Evolutionary conservation across 345 rosid species (phyloP).

Genomic region (Erysimum cheiranthoides): DNA sequence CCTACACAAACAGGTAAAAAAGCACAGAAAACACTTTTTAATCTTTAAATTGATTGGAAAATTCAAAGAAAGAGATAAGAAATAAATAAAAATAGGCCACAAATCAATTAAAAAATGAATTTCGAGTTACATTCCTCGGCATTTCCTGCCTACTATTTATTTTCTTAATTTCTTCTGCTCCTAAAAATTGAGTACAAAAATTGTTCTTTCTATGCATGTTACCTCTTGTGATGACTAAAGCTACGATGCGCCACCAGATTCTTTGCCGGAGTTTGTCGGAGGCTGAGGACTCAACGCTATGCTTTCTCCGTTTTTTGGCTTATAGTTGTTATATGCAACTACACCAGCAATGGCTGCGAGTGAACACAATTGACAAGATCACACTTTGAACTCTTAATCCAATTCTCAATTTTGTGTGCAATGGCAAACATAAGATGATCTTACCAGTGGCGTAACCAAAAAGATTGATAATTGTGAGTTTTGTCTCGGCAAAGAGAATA

Average conservation of each 20-base stretch:
- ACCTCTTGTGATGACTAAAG: background rate
- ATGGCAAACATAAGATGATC: background rate
- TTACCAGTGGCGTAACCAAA: conserved; percentile 3
- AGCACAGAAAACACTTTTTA: too few species aligned
- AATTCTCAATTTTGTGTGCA: background rate
- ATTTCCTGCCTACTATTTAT: background rate
- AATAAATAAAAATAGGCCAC: background rate
- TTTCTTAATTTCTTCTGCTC: background rate
- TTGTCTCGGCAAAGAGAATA: background rate
- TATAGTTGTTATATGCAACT: background rate
- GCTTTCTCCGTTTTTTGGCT: background rate
- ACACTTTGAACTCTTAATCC: background rate
- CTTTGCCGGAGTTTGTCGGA: background rate
- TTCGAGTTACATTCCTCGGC: background rate
- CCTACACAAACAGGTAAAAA: too few species aligned
- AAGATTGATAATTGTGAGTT: background rate
- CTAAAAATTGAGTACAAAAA: background rate
- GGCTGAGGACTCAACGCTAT: background rate
- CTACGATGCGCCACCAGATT: background rate
- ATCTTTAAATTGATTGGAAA: too few species aligned
- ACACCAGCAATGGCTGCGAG: background rate
- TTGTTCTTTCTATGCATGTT: background rate
- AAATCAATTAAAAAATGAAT: background rate
- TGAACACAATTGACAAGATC: background rate
- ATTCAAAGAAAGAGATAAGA: too few species aligned